Evolutionary conservation across 345 rosid genomes (phyloP), one percentile per base, ranked within the genome.

Genomic region (Leavenworthia alabamica): DNA sequence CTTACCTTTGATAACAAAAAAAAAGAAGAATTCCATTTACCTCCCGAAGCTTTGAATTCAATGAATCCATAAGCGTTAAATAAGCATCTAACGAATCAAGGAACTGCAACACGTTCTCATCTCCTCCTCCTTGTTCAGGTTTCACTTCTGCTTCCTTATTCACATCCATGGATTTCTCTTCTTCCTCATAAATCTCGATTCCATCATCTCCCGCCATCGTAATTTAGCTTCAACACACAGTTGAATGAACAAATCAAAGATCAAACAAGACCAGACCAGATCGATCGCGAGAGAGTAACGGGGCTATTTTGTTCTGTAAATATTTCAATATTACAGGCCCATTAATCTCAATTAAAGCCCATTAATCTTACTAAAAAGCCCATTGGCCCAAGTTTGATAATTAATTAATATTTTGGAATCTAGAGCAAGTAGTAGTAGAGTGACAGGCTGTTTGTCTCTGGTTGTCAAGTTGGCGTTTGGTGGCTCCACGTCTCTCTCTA

Each of bases 21-120:
- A 12, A 3, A 3, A 35, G 0, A 12, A 20, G 2, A 3, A n/a
- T n/a, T n/a, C n/a, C n/a, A n/a, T n/a, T n/a, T 64, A 89, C 99
- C 96, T 87, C 85, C 42, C 96, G 81, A 53, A 93, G 94, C 15
- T 79, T 72, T 2, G 84, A 80, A 68, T 81, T 85, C 51, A 85
- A 26, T 62, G 89, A 85, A 64, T 81, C 88, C 64, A 75, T 50
- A 3, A 82, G 81, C 19, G 76, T 69, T 17, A 85, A 56, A 63
- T 93, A 93, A 20, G 50, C 62, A 42, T 93, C 99, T 60, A 78
- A 10, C 15, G 97, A 93, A 82, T 93, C 99, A 55, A 85, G 74
- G 62, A 93, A 85, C 39, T 72, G 80, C 63, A 93, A 63, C 13
- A 85, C 73, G 10, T 59, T 60, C 58, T 76, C 76, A 11, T 78